phyloP scores from a whole-genome alignment of 805 yeast species.

The Suhomyces canberraensis region DNA sequence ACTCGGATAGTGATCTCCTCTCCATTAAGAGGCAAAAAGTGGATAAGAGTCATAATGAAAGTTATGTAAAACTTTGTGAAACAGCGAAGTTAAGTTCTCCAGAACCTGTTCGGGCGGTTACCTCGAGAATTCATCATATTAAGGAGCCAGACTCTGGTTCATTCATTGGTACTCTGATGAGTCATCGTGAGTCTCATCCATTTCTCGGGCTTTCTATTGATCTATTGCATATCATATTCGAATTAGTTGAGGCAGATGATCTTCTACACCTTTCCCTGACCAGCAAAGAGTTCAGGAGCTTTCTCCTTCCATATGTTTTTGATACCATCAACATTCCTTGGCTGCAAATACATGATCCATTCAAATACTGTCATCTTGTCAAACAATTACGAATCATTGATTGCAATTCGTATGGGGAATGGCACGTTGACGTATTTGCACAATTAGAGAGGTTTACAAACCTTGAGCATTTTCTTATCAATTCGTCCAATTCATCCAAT shows the following conservation, averaged over 20 bases:
- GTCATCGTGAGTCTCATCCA: too few species aligned
- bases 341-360: conserved; percentile 18
- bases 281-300: conserved; percentile 15
- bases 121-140: too few species aligned
- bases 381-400: conserved; percentile 26
- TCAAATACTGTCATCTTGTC: conserved; percentile 12
- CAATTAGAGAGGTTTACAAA: conserved; percentile 19
- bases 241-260: conserved; percentile 7
- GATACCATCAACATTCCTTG: conserved; percentile 23
- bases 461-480: conserved; percentile 23
- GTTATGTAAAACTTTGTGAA: too few species aligned
- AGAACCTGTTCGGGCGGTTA: too few species aligned
- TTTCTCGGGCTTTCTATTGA: conserved; percentile 1
- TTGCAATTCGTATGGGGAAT: conserved; percentile 33
- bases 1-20: too few species aligned
- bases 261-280: conserved; percentile 15
- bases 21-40: too few species aligned
- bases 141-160: too few species aligned
- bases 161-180: too few species aligned
- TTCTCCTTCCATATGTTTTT: conserved; percentile 18
- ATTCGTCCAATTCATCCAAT: conserved; percentile 34
- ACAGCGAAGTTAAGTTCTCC: too few species aligned
- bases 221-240: conserved; percentile 6
- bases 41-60: too few species aligned
- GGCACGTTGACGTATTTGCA: conserved; percentile 30